These are phyloP conservation scores for Nyctanthes arbortristis DNA, from an alignment of 257 asterid species.

Conservation along the genomic window DNA sequence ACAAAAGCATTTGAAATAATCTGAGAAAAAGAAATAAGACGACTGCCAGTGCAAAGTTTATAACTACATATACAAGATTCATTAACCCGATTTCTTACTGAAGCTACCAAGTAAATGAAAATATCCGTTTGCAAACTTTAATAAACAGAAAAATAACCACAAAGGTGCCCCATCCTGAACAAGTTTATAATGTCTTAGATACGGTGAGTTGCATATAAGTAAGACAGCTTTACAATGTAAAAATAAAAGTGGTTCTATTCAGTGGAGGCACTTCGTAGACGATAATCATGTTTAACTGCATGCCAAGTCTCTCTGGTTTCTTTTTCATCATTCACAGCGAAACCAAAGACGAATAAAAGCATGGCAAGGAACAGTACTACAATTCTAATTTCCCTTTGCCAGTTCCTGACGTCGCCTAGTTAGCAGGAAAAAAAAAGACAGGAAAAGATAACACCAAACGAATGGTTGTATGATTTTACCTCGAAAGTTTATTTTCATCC, in stretches of 20 bases:
- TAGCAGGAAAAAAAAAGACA: neutral
- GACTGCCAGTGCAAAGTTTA: too few relatives aligned
- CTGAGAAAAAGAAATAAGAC: too few relatives aligned
- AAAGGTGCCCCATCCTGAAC: neutral
- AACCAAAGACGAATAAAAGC: neutral
- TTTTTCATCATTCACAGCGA: neutral
- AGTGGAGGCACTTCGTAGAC: neutral
- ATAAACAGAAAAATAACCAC: neutral
- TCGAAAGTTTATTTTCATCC: constrained; percentile 59
- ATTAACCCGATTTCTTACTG: neutral
- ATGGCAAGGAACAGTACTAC: neutral
- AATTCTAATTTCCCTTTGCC: neutral
- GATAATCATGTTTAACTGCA: neutral
- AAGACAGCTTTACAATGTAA: neutral
- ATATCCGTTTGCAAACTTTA: neutral
- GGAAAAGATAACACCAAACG: neutral
- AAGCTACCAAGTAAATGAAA: neutral
- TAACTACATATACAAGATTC: too few relatives aligned
- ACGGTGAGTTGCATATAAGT: neutral
- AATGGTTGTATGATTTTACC: constrained; percentile 41
- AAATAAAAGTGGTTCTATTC: neutral
- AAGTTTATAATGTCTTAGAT: neutral
- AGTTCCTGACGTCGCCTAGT: neutral
- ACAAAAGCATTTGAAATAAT: neutral
- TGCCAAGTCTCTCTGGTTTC: neutral